These are phyloP conservation scores for Cladobotryum protrusum DNA, from an alignment of 2,329 filamentous ascomycete genomes.

Conservation along the genomic window DNA sequence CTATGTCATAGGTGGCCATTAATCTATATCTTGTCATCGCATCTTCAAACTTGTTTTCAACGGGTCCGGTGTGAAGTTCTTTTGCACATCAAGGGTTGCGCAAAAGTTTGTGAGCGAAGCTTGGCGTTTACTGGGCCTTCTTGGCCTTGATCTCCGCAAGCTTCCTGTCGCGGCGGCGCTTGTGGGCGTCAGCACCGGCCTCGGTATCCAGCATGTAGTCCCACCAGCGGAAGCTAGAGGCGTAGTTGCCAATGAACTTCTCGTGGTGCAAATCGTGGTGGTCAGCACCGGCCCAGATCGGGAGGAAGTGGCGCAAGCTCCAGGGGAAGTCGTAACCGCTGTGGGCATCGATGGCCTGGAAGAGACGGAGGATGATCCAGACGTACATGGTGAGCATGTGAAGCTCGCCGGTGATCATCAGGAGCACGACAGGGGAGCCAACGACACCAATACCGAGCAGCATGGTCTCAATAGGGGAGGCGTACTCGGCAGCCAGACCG, in stretches of 20 bases:
- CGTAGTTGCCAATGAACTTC: conserved; percentile 97
- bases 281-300: conserved; percentile 95
- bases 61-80: neutral
- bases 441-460: conserved; percentile 84
- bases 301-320: conserved; percentile 90
- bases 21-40: conserved; percentile 7
- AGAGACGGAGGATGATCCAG: conserved; percentile 88
- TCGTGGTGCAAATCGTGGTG: conserved; percentile 98
- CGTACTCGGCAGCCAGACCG: conserved; percentile 93
- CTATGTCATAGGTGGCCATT: conserved; percentile 10
- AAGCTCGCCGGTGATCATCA: conserved; percentile 73
- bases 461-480: conserved; percentile 95
- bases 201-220: conserved; percentile 92
- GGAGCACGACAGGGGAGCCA: conserved; percentile 75
- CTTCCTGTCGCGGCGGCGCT: conserved; percentile 76
- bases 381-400: conserved; percentile 97
- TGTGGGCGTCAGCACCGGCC: conserved; percentile 78
- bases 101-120: neutral
- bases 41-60: conserved; percentile 1
- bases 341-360: conserved; percentile 97
- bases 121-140: conserved; percentile 54
- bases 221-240: conserved; percentile 99
- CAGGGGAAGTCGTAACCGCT: conserved; percentile 98
- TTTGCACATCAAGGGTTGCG: neutral
- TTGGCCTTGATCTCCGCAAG: conserved; percentile 55